These are phyloP conservation scores for Eutrema yunnanense DNA, from an alignment of 345 rosid genomes.

Conservation along the genomic window DNA sequence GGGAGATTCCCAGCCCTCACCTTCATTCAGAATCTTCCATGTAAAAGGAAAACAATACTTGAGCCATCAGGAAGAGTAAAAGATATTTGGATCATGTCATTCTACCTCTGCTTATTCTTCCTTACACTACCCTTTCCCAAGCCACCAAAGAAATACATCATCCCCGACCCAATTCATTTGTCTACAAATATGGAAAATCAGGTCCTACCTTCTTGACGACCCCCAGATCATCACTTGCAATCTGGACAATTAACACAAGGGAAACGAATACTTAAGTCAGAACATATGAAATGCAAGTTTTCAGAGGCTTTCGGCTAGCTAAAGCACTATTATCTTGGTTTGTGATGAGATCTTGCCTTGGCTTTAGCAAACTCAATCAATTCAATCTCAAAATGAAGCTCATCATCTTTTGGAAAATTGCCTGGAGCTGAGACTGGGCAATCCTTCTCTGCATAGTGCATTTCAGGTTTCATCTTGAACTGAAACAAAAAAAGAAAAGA, in stretches of 20 bases:
- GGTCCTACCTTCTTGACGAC: conserved; percentile 75
- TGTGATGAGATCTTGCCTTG: conserved; percentile 51
- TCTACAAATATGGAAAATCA: not conserved
- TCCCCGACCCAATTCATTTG: not conserved
- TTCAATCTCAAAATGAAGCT: conserved; percentile 97
- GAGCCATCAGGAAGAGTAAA: conserved; percentile 12
- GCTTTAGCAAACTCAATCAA: conserved; percentile 72
- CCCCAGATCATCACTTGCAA: conserved; percentile 78
- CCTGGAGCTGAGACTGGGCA: conserved; percentile 72
- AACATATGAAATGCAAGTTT: not conserved
- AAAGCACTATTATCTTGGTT: not conserved
- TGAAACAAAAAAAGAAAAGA: conserved; percentile 24
- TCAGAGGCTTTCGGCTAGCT: not conserved
- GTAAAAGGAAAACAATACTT: not conserved
- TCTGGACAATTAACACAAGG: conserved; percentile 45
- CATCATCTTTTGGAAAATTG: conserved; percentile 78
- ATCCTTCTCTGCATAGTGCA: conserved; percentile 88
- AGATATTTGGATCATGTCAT: not conserved
- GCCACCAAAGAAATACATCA: not conserved
- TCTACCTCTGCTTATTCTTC: not conserved
- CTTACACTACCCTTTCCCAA: conserved; percentile 10
- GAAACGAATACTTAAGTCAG: not conserved
- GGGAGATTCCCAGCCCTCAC: conserved; percentile 95
- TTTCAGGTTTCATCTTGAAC: conserved; percentile 94
- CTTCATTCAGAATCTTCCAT: conserved; percentile 67